Conservation (phyloP, 108 stramenopile genomes). For the Nitzschia sp. region DNA sequence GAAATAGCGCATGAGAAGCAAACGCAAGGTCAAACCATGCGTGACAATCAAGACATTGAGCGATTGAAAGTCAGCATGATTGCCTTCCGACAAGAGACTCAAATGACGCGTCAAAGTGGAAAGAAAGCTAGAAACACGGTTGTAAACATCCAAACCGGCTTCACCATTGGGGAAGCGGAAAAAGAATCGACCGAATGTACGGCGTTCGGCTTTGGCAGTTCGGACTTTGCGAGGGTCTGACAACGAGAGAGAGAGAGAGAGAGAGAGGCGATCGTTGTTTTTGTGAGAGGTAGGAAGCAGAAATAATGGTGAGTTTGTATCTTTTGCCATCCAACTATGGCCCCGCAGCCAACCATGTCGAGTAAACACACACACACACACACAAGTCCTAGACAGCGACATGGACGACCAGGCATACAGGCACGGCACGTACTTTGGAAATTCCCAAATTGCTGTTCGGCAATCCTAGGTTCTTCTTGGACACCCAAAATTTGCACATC, state of each 20-base stretch:
- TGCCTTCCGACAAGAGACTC: constrained; percentile 27
- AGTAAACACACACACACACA: constrained; percentile 1
- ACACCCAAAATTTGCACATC: constrained; percentile 44
- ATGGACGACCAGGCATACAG: no score
- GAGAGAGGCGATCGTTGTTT: no score
- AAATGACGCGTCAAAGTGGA: constrained; percentile 72
- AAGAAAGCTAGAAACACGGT: constrained; percentile 60
- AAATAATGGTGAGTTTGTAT: no score
- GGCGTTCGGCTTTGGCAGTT: constrained; percentile 52
- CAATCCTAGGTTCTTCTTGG: constrained; percentile 72
- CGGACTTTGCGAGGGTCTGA: constrained; percentile 48
- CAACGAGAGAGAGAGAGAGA: no score
- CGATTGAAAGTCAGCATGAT: constrained; percentile 28
- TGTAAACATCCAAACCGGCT: constrained; percentile 53
- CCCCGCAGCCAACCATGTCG: no score
- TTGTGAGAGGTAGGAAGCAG: neutral
- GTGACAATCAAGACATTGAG: constrained; percentile 78
- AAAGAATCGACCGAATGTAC: constrained; percentile 60
- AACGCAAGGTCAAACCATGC: constrained; percentile 79
- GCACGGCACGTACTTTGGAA: constrained; percentile 47
- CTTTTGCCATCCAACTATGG: constrained; percentile 1
- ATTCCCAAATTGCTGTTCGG: constrained; percentile 83
- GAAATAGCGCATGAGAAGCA: constrained; percentile 86
- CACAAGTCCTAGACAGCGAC: neutral
- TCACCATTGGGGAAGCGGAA: constrained; percentile 60